Base-by-base conservation (phyloP, 2,329 filamentous ascomycete genomes). In the Fusarium vanettenii region DNA sequence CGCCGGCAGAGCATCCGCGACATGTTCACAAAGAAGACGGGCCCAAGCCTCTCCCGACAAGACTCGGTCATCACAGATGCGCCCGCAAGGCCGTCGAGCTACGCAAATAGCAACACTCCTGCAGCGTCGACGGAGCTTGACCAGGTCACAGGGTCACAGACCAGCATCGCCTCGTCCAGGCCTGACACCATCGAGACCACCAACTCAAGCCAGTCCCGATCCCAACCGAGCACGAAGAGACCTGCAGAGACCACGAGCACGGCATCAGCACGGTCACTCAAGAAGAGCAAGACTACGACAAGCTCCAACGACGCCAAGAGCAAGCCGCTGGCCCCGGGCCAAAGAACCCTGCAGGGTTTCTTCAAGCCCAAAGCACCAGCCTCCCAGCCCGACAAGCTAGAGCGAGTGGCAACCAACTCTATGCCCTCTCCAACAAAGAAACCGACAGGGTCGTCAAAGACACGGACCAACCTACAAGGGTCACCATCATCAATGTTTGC, bases 1-100 rank as follows among this genome's bases (percentile, higher is more conserved):
- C 92, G 92, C 69, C 91, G 97, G 22, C 90, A 91, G 75, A 98
- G 87, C 80, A 98, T 99, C 79, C 94, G 93, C 77, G 95, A 97
- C 79, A 98, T 99, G 97, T 98, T 98, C 80, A 87, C 87, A 69
- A 80, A 87, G 67, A 76, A 76, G 68, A 67, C 73, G 35, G 35
- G 50, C 18, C 60, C 72, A 60, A 62, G 60, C 63, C 59, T 43
- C 48, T 35, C 41, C 62, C 64, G 55, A n/a, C 70, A 57, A 52
- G 61, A 60, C 18, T 62, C 59, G 20, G 16, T 62, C 13, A 67
- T 43, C 35, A 66, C 64, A 29, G 62, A 55, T 29, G 27, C 56
- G 20, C 6, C 52, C 37, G 16, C 29, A 31, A 66, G 45, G n/a
- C 18, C 50, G 20, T 56, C 60, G 7, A 22, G 16, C 8, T 45